Base-by-base conservation (phyloP, 139 green algal genomes). In the Asterochloris erici region DNA sequence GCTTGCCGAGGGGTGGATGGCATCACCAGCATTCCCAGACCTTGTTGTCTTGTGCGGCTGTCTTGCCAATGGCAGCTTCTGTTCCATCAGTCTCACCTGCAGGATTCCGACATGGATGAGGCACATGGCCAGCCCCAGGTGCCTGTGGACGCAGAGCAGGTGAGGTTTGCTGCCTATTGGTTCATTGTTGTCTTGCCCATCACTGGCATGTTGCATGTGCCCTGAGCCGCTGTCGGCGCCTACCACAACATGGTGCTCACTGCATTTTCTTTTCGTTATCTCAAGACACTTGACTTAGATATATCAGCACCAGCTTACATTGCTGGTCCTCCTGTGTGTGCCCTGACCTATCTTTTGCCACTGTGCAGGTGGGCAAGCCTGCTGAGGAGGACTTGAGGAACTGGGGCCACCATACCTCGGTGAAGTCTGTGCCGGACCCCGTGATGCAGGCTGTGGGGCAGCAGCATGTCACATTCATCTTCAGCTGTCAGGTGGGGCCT, bases 391-490 rank as follows among this genome's bases (percentile, higher is more conserved):
- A 99, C 82, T 88, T 99, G 77, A 79, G 88, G 28, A 82, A 84
- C 79, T 99, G 97, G 96, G 96, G 86, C 17, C 96, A 98, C 84
- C 97, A 99, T 87, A 84, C 86, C 73, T 81, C 27, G 76, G 78
- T 85, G 11, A 82, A 83, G 28, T 97, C 87, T 0, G 90, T 98
- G 76, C 93, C 95, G 4, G 97, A 99, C 85, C 47, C 81, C 0
- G 85, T 94, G 26, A 87, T 92, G 78, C 82, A 86, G 61, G 74
- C 80, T 0, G 84, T 90, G 10, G 89, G 87, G 0, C 83, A 63
- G 0, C 82, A 89, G 26, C 88, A 93, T 79, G 90, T 99, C 11
- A 92, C 79, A 71, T 99, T 99, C 87, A 86, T 98, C 63, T 99
- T 99, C 88, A 93, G 76, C 73, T 97, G 92, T 78, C 83, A 92